Evolutionary conservation across 176 grass and related monocot species (phyloP).

Genomic region (Canna indica): DNA sequence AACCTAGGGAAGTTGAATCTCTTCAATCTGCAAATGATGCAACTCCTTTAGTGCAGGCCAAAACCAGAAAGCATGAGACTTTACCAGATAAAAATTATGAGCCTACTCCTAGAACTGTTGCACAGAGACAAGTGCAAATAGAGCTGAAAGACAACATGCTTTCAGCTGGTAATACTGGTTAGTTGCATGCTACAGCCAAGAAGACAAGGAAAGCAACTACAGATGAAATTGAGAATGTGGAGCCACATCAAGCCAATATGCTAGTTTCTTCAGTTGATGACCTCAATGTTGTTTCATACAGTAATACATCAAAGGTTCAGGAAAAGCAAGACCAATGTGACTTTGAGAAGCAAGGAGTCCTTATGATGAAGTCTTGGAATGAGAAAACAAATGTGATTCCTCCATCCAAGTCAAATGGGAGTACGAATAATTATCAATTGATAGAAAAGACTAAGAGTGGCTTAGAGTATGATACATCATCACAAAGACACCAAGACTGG

Average conservation of each 20-base stretch:
- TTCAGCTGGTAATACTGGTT: conserved; percentile 34
- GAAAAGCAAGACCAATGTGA: conserved; percentile 4
- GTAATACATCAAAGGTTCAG: background rate
- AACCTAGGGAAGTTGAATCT: conserved; percentile 12
- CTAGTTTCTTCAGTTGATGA: conserved; percentile 1
- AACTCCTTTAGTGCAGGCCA: conserved; percentile 10
- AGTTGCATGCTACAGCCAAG: conserved; percentile 12
- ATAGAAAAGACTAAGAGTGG: background rate
- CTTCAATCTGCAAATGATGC: conserved; percentile 19
- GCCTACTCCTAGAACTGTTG: background rate
- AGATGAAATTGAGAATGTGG: conserved; percentile 38
- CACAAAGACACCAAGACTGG: background rate
- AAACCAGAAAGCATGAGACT: conserved; percentile 1
- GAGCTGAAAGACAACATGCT: conserved; percentile 76
- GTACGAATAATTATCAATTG: conserved; percentile 9
- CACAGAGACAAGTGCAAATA: conserved; percentile 1
- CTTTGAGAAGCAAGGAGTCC: conserved; percentile 34
- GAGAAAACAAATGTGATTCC: conserved; percentile 22
- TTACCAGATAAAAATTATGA: conserved; percentile 12
- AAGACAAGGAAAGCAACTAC: conserved; percentile 33
- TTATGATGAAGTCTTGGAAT: conserved; percentile 30
- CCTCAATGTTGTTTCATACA: background rate
- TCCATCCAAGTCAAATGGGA: conserved; percentile 20
- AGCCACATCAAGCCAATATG: background rate
- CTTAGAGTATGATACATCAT: background rate